A percentile compares a stretch with the other conserved stretches of the same genome.
Evolutionary conservation across 306 rosid species (phyloP).

Genomic region (Cicer bijugum): DNA sequence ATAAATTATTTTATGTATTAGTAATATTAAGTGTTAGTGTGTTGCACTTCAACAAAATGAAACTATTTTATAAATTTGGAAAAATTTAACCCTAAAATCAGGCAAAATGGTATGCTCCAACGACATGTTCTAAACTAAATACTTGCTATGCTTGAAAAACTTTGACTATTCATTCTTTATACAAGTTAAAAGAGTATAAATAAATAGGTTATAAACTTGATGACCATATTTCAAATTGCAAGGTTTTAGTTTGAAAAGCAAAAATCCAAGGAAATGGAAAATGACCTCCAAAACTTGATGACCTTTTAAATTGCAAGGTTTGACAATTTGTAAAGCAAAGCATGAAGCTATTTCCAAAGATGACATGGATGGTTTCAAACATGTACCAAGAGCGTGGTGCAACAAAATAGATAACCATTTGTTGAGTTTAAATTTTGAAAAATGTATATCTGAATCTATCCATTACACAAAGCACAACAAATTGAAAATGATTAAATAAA

Average conservation of each 20-base stretch:
- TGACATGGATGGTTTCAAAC: neutral
- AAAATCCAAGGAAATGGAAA: neutral
- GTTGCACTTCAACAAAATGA: no score
- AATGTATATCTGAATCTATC: no score
- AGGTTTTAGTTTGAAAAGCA: neutral
- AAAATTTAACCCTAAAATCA: no score
- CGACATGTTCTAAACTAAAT: neutral
- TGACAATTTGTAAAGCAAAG: neutral
- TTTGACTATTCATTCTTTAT: conserved; percentile 14
- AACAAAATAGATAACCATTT: no score
- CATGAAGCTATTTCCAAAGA: neutral
- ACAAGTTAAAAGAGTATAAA: conserved; percentile 13
- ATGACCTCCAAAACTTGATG: neutral
- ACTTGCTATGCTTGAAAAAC: neutral
- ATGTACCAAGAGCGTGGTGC: neutral
- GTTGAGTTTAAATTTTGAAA: no score
- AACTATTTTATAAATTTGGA: no score
- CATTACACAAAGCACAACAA: no score
- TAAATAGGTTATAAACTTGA: neutral
- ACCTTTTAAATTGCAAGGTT: neutral
- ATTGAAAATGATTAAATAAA: no score
- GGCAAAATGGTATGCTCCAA: no score
- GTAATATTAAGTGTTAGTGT: neutral
- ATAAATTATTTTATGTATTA: neutral
- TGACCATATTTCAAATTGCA: neutral